Base-by-base conservation (phyloP, 2,329 filamentous ascomycete genomes). In the Botrytis paeoniae region DNA sequence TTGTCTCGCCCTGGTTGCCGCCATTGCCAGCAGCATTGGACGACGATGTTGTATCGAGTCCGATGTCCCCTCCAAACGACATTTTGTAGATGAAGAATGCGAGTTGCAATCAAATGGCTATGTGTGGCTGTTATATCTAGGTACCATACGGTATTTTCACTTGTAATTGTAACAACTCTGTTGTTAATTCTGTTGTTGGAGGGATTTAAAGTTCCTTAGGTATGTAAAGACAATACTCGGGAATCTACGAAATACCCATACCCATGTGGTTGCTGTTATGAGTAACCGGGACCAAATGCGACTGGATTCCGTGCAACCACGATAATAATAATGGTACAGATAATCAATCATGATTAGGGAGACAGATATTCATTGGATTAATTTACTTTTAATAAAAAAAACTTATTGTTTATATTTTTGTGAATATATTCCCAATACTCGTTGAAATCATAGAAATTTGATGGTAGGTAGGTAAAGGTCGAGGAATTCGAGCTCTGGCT, bases 31-130 rank as follows among this genome's bases (percentile, higher is more conserved):
- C 37, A 35, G 20, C 18, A 25, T 41, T 68, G 29, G 70, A 63
- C 51, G 63, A 69, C 16, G 48, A 45, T 35, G 37, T 25, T n/a
- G 51, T 41, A 37, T 72, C 70, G n/a, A 69, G 48, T 29, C 51
- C 51, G 57, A 39, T 25, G n/a, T 72, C 70, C 41, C 70, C 70
- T 60, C 63, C 70, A 39, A 72, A 41, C 45, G 70, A 72, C 70
- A 72, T 72, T 29, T 64, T 70, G 35, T 64, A 25, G 65, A 25
- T 41, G 48, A 32, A 41, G 14, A 48, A 18, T 41, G 48, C 37
- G 35, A 41, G 10, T 20, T 25, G 35, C 37, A 25, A 37, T n/a
- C 29, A 41, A n/a, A 37, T 57, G 25, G 48, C 35, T 65, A 65
- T 65, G 37, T n/a, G 32, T 48, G 29, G 12, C 32, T 65, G 12